Evolutionary conservation across 345 rosid genomes (phyloP).

Genomic region (Noccaea bulbosa): DNA sequence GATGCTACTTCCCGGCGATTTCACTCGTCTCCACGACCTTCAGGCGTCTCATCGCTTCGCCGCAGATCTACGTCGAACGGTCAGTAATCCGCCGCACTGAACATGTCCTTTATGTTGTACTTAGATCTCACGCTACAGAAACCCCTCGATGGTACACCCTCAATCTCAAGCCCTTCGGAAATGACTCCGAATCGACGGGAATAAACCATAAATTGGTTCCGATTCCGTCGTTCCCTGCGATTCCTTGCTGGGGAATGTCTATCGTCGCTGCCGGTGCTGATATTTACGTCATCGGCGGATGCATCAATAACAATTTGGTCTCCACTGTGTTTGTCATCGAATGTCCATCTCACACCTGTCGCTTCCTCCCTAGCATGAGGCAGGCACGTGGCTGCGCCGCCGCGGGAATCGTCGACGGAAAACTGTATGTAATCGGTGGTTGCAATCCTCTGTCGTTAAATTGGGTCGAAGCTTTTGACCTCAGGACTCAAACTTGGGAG

Average conservation of each 20-base stretch:
- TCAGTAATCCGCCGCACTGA: background rate
- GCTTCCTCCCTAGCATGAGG: conserved; percentile 28
- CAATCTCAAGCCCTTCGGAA: conserved; percentile 12
- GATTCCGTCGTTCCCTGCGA: conserved; percentile 27
- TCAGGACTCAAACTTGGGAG: conserved; percentile 52
- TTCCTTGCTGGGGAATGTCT: conserved; percentile 43
- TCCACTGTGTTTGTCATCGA: conserved; percentile 24
- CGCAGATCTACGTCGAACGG: conserved; percentile 20
- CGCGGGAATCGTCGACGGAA: conserved; percentile 54
- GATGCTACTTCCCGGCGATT: conserved; percentile 29
- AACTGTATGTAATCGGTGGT: conserved; percentile 75
- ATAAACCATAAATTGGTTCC: conserved; percentile 4
- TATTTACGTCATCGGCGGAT: conserved; percentile 34
- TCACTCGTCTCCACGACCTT: conserved; percentile 34
- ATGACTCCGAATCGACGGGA: background rate
- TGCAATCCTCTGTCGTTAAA: conserved; percentile 50
- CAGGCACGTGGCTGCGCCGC: conserved; percentile 35
- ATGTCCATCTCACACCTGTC: conserved; percentile 17
- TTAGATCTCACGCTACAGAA: conserved; percentile 26
- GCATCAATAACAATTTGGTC: conserved; percentile 9
- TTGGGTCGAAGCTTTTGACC: conserved; percentile 69
- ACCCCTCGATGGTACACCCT: conserved; percentile 34
- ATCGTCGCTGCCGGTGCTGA: background rate
- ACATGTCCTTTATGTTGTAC: background rate
- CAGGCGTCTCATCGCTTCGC: conserved; percentile 26